These are phyloP conservation scores for Euphorbia lathyris DNA, from an alignment of 345 rosid species.

Conservation along the genomic window DNA sequence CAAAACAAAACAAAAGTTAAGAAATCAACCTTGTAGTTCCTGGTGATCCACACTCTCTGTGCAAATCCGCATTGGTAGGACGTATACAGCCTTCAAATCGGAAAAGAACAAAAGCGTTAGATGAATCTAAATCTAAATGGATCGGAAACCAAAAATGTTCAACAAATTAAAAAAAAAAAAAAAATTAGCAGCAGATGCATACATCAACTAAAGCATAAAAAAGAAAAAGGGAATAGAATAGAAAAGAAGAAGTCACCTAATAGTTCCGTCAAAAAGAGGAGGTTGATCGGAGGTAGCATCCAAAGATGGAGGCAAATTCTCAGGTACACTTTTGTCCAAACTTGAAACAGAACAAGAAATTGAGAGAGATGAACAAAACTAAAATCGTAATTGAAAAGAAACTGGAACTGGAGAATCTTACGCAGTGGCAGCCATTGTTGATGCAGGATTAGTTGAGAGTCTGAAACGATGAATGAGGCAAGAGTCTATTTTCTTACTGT, in stretches of 20 bases:
- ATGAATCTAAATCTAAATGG: not conserved
- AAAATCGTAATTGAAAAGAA: too few species aligned
- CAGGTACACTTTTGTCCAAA: conserved; percentile 33
- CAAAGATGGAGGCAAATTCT: conserved; percentile 45
- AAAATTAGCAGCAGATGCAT: not conserved
- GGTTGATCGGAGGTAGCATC: conserved; percentile 60
- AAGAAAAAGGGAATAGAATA: not conserved
- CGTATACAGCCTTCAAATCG: conserved; percentile 55
- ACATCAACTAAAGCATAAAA: not conserved
- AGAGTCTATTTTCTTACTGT: too few species aligned
- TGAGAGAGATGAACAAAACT: not conserved
- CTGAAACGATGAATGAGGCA: too few species aligned
- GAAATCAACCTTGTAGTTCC: conserved; percentile 62
- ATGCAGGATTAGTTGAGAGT: too few species aligned
- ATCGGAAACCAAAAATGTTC: not conserved
- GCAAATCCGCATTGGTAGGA: conserved; percentile 63
- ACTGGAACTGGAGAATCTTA: not conserved
- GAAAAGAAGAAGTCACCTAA: conserved; percentile 34
- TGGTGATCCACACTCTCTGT: conserved; percentile 93
- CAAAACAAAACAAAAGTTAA: not conserved
- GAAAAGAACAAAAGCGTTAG: too few species aligned
- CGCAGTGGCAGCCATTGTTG: conserved; percentile 5
- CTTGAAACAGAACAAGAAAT: not conserved
- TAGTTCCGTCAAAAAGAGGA: conserved; percentile 69
- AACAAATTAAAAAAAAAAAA: not conserved